These are phyloP conservation scores for Beauveria australis DNA, from an alignment of 2,329 filamentous ascomycete genomes.

Conservation along the genomic window DNA sequence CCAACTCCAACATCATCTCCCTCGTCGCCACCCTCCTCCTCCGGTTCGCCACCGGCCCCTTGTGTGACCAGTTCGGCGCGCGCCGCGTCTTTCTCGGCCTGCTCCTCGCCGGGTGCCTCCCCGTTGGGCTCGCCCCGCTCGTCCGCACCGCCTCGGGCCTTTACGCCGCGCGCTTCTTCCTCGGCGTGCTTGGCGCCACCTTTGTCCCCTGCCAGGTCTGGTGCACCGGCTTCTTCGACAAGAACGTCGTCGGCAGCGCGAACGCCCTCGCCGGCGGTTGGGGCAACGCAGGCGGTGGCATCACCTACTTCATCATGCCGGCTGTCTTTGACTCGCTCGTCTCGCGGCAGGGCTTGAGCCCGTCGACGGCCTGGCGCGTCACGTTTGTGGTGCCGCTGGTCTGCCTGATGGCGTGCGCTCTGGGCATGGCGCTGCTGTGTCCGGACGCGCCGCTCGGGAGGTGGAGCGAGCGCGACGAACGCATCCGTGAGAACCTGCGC, in stretches of 20 bases:
- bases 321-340: conserved; percentile 76
- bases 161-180: conserved; percentile 69
- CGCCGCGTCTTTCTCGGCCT: conserved; percentile 70
- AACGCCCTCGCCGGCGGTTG: conserved; percentile 79
- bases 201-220: conserved; percentile 88
- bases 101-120: conserved; percentile 70
- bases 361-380: conserved; percentile 72
- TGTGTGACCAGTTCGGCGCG: conserved; percentile 80
- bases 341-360: conserved; percentile 45
- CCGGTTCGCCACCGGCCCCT: conserved; percentile 67
- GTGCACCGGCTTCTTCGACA: conserved; percentile 89
- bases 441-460: conserved; percentile 76
- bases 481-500: conserved; percentile 44
- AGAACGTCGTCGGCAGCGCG: conserved; percentile 81
- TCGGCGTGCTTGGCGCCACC: conserved; percentile 67
- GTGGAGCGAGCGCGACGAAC: conserved; percentile 65
- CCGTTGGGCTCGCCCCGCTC: conserved; percentile 73
- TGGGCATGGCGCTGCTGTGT: conserved; percentile 64
- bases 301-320: conserved; percentile 92
- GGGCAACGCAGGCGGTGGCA: conserved; percentile 81
- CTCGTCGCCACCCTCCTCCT: conserved; percentile 63
- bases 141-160: conserved; percentile 56
- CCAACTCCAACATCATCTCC: conserved; percentile 87
- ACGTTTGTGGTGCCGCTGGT: conserved; percentile 79
- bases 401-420: conserved; percentile 57